Conservation (phyloP, 2,329 filamentous ascomycete species). For the Colletotrichum paranaense region DNA sequence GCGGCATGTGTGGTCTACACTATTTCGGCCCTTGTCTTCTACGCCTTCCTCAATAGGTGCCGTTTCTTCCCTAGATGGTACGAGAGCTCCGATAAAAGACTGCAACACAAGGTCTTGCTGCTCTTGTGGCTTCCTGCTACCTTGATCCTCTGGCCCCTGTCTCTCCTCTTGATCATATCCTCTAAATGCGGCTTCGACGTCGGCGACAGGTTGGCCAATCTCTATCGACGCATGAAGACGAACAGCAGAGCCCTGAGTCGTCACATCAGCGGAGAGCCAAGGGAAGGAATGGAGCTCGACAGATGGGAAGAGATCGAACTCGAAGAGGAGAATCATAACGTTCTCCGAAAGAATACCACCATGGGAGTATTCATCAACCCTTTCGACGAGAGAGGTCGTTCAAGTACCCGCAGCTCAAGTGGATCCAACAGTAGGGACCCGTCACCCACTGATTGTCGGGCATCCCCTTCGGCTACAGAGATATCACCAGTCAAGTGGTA, state of each 20-base stretch:
- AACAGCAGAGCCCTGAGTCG: too few relatives aligned
- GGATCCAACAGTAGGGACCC: not conserved
- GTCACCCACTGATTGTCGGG: not conserved
- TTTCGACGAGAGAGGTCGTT: not conserved
- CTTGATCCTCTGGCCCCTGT: slow-evolving; percentile 3
- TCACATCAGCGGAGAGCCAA: not conserved
- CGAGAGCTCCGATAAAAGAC: not conserved
- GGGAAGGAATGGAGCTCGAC: not conserved
- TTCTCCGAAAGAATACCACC: not conserved
- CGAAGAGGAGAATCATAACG: not conserved
- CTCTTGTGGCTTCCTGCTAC: not conserved
- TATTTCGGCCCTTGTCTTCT: not conserved
- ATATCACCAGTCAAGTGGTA: not conserved
- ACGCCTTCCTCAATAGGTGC: not conserved
- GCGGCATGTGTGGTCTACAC: not conserved
- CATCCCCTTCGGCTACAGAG: rapidly evolving
- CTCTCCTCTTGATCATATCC: not conserved
- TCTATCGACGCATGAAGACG: too few relatives aligned
- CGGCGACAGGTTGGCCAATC: not conserved
- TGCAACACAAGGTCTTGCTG: not conserved
- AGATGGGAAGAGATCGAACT: not conserved
- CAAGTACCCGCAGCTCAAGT: not conserved
- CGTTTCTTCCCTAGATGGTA: slow-evolving; percentile 16
- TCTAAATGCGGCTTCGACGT: not conserved
- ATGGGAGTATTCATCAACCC: not conserved